Evolutionary conservation across 2,329 filamentous ascomycete species (phyloP).

Genomic region (Ascochyta rabiei): DNA sequence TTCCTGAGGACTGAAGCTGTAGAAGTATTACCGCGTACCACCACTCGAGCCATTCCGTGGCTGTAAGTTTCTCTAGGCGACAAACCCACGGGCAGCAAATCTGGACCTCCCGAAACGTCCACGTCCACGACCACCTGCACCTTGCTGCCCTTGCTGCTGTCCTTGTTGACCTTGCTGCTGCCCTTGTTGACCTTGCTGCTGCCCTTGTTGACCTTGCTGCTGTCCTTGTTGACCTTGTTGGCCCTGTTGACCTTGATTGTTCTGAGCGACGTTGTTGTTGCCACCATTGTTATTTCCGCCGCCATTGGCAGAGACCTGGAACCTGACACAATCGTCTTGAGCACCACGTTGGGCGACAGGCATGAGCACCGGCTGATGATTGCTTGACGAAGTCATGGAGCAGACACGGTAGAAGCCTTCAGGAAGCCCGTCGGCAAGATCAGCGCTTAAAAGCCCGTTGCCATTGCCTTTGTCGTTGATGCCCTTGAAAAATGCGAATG

Average conservation of each 20-base stretch:
- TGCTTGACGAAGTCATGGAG: conserved; percentile 58
- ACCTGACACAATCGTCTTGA: conserved; percentile 61
- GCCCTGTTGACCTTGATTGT: neutral
- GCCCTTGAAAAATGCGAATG: conserved; percentile 65
- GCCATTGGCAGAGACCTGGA: conserved; percentile 47
- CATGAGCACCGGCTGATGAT: conserved; percentile 65
- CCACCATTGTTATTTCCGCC: conserved; percentile 12
- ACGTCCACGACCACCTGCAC: conserved; percentile 25
- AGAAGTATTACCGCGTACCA: conserved; percentile 39
- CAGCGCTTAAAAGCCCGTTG: conserved; percentile 53
- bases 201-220: conserved; percentile 22
- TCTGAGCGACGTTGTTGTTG: conserved; percentile 8
- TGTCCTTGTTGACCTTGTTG: conserved; percentile 9
- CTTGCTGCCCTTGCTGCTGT: conserved; percentile 14
- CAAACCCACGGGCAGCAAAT: conserved; percentile 42
- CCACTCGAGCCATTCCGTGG: conserved; percentile 7
- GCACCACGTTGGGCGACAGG: conserved; percentile 61
- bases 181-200: conserved; percentile 23
- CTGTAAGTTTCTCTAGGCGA: conserved; percentile 31
- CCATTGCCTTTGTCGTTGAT: conserved; percentile 60
- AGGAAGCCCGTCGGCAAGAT: conserved; percentile 55
- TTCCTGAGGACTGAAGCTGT: conserved; percentile 30
- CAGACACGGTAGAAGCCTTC: conserved; percentile 59
- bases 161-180: conserved; percentile 21
- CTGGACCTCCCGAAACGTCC: conserved; percentile 34